Conservation (phyloP, 805 yeast genomes). For the Wickerhamiella musiphila region DNA sequence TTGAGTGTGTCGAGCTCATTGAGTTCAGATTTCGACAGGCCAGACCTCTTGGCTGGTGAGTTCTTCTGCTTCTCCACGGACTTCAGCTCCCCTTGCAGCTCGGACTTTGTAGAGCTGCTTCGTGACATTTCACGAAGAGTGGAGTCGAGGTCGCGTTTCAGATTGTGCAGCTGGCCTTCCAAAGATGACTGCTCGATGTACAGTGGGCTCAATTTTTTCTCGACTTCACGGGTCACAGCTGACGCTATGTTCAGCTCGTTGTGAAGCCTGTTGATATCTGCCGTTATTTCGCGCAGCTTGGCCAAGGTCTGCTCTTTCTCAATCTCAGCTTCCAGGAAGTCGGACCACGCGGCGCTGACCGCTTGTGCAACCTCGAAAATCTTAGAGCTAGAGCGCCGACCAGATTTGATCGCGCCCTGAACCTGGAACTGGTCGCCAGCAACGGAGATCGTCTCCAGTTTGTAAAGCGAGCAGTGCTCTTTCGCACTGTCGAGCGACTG, state of each 20-base stretch:
- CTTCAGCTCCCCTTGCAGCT: too few species aligned
- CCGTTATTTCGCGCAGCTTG: conserved; percentile 1
- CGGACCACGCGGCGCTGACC: too few species aligned
- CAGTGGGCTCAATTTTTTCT: background rate
- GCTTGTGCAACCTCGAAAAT: background rate
- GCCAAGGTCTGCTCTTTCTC: background rate
- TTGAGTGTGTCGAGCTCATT: too few species aligned
- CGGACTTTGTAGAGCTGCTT: too few species aligned
- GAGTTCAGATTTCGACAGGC: too few species aligned
- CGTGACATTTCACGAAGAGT: too few species aligned
- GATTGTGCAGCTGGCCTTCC: too few species aligned
- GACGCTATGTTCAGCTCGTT: conserved; percentile 24
- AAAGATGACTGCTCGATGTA: background rate
- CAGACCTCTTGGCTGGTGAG: too few species aligned
- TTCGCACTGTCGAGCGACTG: conserved; percentile 50
- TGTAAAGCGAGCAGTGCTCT: conserved; percentile 41
- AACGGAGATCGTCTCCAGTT: conserved; percentile 63
- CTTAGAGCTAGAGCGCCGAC: conserved; percentile 20
- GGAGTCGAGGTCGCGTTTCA: background rate
- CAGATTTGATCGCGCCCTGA: conserved; percentile 77
- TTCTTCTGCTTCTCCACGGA: too few species aligned
- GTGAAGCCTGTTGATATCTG: background rate
- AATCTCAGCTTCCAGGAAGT: background rate
- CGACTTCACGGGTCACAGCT: background rate
- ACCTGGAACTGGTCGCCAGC: conserved; percentile 85